Evolutionary conservation across 2,329 filamentous ascomycete genomes (phyloP), one percentile per base, ranked within the genome.

Genomic region (Cordyceps tenuipes): DNA sequence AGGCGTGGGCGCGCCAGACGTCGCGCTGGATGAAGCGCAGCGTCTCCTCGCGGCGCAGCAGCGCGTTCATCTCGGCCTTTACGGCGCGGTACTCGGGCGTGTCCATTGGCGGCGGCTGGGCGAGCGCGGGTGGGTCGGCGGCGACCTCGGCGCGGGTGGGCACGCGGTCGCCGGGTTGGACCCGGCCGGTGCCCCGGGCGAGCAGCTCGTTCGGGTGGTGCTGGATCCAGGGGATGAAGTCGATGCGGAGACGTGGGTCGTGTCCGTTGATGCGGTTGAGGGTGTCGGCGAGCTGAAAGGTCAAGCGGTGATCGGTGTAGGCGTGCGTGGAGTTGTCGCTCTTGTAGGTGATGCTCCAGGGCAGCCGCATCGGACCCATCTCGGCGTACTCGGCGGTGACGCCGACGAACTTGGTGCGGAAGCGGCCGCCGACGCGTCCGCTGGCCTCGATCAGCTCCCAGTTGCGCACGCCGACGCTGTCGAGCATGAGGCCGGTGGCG

Each of bases 321-420:
- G 72, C 65, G 5, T 76, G 67, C 0, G 74, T 77, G 59, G 75
- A 71, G 50, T 76, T 76, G 5, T 69, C 74, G 48, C 73, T 72
- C 0, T 70, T 64, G 57, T 76, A 75, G 0, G 69, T 73, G 52
- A 76, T 69, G 48, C 68, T 69, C 26, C 75, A 69, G 0, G 76
- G 75, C 55, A 77, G 74, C 2, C 76, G 71, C 76, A 77, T 77
- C 0, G 75, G 75, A 0, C 76, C 76, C 69, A 78, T 75, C 61
- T 78, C 68, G 48, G 66, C 66, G 51, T 64, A 68, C 71, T 70
- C 68, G 8, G 65, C 58, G 0, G 73, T 73, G 47, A 71, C 68
- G 61, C 75, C 76, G 4, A 79, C 67, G 57, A 76, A 78, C 2
- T 69, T 67, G 1, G 76, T 78, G 51, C 72, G 72, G 31, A 79